Base-by-base conservation (phyloP, 2,329 filamentous ascomycete species). In the Mariannaea elegans region DNA sequence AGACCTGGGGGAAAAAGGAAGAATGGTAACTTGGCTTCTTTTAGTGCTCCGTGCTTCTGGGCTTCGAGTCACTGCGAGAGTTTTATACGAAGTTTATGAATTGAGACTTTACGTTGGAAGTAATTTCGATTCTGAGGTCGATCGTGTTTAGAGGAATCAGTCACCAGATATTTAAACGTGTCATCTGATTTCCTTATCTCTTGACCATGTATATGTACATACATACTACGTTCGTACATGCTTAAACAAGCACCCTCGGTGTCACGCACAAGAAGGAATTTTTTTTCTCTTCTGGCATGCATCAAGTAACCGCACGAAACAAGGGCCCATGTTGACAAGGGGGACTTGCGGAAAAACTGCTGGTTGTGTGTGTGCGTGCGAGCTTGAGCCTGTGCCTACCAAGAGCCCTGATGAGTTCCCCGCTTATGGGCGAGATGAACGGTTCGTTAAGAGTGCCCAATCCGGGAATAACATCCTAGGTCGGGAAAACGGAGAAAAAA, bases 401-500 rank as follows among this genome's bases (percentile, higher is more conserved):
- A 6, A 27, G 9, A 27, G 24, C 6, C 24, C 24, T 9, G 10
- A 19, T 3, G 38, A 21, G 38, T 41, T 48, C 27, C 21, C 53
- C 53, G 49, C 53, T 52, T 21, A 41, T 29, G 38, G 52, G 60
- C 49, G 45, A 54, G 56, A 59, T 56, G 64, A 68, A 68, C 66
- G 34, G 39, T 64, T 62, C 42, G 51, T 62, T 49, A 19, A 44
- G 32, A 18, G 23, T 39, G 31, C 50, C 51, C 48, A 59, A 49
- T 16, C 62, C 63, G 66, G 66, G 61, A 66, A 65, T 64, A 69
- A 65, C 46, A 55, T 27, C 38, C 58, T 27, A 64, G 46, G 46
- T 42, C 44, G 54, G 64, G 32, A 63, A 46, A 69, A 64, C 44
- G 60, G 66, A 65, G 29, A 14, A 19, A 14, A 24, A 47, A 13